Conservation (phyloP, 2,329 filamentous ascomycete genomes). For the Sclerotinia borealis region DNA sequence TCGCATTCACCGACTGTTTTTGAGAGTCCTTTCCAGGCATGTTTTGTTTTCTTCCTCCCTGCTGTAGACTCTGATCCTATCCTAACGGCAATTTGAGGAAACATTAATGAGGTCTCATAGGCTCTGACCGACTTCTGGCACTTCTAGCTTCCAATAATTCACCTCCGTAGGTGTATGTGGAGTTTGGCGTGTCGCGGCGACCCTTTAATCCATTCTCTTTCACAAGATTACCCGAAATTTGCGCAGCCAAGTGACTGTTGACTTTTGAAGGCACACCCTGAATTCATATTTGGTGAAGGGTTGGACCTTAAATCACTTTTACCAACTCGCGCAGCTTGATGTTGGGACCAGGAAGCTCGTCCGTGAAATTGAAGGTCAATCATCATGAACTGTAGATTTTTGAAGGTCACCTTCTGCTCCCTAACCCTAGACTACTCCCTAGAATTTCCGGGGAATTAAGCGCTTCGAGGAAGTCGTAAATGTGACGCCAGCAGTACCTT, state of each 20-base stretch:
- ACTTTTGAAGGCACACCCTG: neutral
- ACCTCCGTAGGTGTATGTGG: neutral
- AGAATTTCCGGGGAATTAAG: neutral
- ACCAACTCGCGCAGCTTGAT: neutral
- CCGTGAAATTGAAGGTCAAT: slow-evolving; percentile 2
- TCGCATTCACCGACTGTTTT: neutral
- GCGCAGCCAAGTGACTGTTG: neutral
- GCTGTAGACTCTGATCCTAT: neutral
- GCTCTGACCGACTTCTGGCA: neutral
- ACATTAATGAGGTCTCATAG: neutral
- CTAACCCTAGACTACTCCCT: neutral
- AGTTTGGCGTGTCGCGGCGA: neutral
- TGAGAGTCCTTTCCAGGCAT: neutral
- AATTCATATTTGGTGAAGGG: neutral
- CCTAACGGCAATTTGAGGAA: neutral
- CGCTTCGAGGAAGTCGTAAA: neutral
- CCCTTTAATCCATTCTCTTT: neutral
- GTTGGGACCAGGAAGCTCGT: neutral
- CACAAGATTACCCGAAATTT: neutral
- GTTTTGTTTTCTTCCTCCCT: no score
- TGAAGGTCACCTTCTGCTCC: neutral
- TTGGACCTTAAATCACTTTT: neutral
- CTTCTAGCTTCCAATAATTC: neutral
- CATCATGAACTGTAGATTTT: neutral
- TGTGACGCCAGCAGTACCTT: slow-evolving; percentile 4